Conservation (phyloP, 768 basidiomycete species). For the Pholiota microspora region DNA sequence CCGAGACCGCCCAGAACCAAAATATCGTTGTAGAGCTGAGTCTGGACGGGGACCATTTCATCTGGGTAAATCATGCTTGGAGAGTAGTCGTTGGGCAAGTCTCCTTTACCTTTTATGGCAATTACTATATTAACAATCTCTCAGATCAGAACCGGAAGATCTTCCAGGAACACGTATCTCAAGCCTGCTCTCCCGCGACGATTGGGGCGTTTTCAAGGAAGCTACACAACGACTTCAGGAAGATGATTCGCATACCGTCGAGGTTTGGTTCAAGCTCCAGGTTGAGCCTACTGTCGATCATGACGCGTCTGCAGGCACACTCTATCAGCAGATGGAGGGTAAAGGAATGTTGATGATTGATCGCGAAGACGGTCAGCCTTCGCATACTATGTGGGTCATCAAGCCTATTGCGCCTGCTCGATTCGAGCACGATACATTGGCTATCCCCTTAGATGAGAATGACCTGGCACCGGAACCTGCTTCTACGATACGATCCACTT, state of each 20-base stretch:
- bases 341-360: constrained; percentile 99
- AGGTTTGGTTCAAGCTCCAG: constrained; percentile 85
- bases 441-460: constrained; percentile 53
- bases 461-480: constrained; percentile 42
- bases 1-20: constrained; percentile 92
- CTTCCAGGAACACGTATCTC: constrained; percentile 81
- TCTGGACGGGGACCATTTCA: constrained; percentile 90
- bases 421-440: constrained; percentile 63
- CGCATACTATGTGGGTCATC: constrained; percentile 98
- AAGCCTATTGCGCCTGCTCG: constrained; percentile 76
- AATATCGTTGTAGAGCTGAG: constrained; percentile 95
- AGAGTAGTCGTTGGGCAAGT: constrained; percentile 84
- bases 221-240: constrained; percentile 83
- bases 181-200: constrained; percentile 71
- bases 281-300: constrained; percentile 61
- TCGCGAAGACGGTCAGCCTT: constrained; percentile 80
- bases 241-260: constrained; percentile 93
- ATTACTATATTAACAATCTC: not conserved
- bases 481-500: constrained; percentile 36
- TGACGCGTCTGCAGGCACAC: constrained; percentile 49
- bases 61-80: constrained; percentile 98
- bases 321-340: constrained; percentile 90
- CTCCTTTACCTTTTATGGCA: not conserved
- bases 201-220: constrained; percentile 81
- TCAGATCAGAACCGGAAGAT: constrained; percentile 79